A percentile compares a stretch with the other conserved stretches of the same genome.
Evolutionary conservation across 2,329 filamentous ascomycete genomes (phyloP).

Genomic region (Calonectria honghensis): DNA sequence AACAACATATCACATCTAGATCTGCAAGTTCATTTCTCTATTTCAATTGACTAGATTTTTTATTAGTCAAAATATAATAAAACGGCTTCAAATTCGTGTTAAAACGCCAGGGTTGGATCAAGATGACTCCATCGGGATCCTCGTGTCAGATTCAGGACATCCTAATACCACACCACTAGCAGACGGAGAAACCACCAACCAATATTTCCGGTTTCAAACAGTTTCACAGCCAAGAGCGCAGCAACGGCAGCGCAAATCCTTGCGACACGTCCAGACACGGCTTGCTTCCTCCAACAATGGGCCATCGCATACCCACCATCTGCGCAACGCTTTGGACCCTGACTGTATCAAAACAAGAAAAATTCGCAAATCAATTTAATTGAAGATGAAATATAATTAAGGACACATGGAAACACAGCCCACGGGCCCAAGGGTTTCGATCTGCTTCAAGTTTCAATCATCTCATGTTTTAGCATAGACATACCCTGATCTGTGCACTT

Average conservation of each 20-base stretch:
- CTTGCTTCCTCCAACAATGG: too few relatives aligned
- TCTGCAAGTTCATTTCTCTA: too few relatives aligned
- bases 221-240: too few relatives aligned
- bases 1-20: neutral
- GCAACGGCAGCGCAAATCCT: too few relatives aligned
- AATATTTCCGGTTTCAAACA: too few relatives aligned
- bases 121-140: too few relatives aligned
- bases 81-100: too few relatives aligned
- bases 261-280: too few relatives aligned
- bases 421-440: slow-evolving; percentile 2
- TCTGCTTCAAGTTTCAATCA: slow-evolving; percentile 10
- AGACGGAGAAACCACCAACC: too few relatives aligned
- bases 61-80: too few relatives aligned
- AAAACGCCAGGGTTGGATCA: neutral
- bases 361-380: neutral
- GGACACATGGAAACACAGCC: neutral
- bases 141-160: neutral
- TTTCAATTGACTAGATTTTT: too few relatives aligned
- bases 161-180: neutral
- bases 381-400: neutral
- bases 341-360: neutral
- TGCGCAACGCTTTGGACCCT: neutral
- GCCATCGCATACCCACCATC: too few relatives aligned
- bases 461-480: slow-evolving; percentile 25
- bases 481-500: slow-evolving; percentile 7